Conservation (phyloP, 257 asterid genomes). For the Marsdenia floribunda region DNA sequence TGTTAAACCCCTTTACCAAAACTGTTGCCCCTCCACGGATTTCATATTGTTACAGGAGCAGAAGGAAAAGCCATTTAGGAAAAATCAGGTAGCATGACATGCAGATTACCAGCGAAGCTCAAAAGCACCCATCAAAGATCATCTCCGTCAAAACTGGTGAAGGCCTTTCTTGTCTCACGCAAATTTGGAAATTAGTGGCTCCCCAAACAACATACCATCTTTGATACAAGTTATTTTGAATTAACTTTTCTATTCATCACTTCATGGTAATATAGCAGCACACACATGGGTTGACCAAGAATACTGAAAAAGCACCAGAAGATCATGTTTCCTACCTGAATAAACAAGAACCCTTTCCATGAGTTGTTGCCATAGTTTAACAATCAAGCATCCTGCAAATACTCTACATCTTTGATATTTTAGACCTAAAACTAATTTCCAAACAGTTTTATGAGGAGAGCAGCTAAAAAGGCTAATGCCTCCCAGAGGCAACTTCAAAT, state of each 20-base stretch:
- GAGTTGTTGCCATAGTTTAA: not conserved
- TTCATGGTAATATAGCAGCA: conserved; percentile 89
- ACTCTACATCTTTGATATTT: not conserved
- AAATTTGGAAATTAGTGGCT: not conserved
- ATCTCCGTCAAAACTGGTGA: not conserved
- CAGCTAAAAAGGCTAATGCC: not conserved
- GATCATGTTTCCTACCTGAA: conserved; percentile 93
- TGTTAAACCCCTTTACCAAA: not conserved
- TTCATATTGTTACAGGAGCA: not conserved
- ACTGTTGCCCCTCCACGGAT: not conserved
- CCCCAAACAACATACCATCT: not conserved
- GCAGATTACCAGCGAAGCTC: not conserved
- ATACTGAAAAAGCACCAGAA: conserved; percentile 92
- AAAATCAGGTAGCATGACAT: not conserved
- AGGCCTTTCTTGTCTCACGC: not conserved
- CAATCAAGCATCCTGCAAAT: too few species aligned
- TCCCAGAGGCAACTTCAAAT: not conserved
- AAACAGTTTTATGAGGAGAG: not conserved
- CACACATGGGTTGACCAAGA: conserved; percentile 91
- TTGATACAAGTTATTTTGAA: not conserved
- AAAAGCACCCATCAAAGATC: not conserved
- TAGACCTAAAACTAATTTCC: not conserved
- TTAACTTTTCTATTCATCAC: conserved; percentile 66
- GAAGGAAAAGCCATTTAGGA: not conserved
- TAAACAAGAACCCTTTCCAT: not conserved